Base-by-base conservation (phyloP, 78 protist species). In the Mastigamoeba balamuthi region DNA sequence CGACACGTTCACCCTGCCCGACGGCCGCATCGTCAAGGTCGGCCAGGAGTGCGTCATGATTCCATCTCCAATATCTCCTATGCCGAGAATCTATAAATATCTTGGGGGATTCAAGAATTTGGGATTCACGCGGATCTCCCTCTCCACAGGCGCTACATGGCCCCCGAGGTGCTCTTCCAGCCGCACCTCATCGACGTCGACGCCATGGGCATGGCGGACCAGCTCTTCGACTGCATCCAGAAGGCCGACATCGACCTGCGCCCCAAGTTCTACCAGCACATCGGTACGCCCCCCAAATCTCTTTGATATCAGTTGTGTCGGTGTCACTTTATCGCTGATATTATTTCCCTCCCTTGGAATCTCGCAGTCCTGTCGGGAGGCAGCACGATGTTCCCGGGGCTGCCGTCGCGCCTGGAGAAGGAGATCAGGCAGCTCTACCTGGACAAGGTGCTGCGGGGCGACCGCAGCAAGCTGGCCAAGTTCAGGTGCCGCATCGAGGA, bases 121-220 rank as follows among this genome's bases (percentile, higher is more conserved):
- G n/a, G n/a, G n/a, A n/a, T n/a, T n/a, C n/a, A n/a, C n/a, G n/a
- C n/a, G n/a, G n/a, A n/a, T n/a, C n/a, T n/a, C n/a, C n/a, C n/a
- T n/a, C n/a, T n/a, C n/a, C n/a, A n/a, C n/a, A n/a, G n/a, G n/a
- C 86, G 99, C 40, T 98, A 94, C 69, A 88, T 88, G 82, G 99
- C 99, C 3, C 89, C 99, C 5, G 99, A 98, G 77, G 95, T 92
- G 3, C 91, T 98, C 80, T 98, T 98, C 96, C 84, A 94, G 74
- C 99, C 99, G 25, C 28, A 63, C 25, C 89, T 87, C 44, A 78
- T 96, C 75, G 97, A 93, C 70, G 88, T 88, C 9, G 99, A 97
- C 40, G 84, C 88, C 35, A 78, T 74, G 30, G 99, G 98, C 53
- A 65, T 97, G 63, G 89, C 93, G 41, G 96, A 94, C 69, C 40